Conservation (phyloP, 768 basidiomycete genomes). For the Trametes sanguinea region DNA sequence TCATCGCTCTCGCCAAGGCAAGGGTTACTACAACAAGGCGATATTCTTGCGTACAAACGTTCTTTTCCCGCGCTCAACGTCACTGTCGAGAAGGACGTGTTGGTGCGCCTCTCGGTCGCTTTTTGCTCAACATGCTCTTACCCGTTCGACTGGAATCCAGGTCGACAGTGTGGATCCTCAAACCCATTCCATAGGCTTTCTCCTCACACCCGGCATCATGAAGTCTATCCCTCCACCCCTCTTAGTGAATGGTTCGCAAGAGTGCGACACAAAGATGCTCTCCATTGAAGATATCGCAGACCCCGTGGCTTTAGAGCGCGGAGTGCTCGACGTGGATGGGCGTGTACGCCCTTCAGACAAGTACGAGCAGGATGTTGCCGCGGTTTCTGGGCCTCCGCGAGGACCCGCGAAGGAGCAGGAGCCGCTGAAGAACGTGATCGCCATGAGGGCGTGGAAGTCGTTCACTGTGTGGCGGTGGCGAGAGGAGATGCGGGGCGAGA, state of each 20-base stretch:
- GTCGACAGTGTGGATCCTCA: constrained; percentile 48
- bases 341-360: constrained; percentile 41
- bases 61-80: constrained; percentile 43
- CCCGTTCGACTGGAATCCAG: constrained; percentile 30
- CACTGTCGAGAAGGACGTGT: constrained; percentile 55
- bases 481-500: constrained; percentile 31
- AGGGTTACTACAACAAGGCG: constrained; percentile 49
- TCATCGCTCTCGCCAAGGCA: constrained; percentile 47
- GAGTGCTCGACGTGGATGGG: constrained; percentile 52
- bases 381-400: not conserved
- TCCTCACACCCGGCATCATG: constrained; percentile 41
- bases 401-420: not conserved
- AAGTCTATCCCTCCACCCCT: constrained; percentile 40
- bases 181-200: constrained; percentile 44
- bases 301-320: constrained; percentile 52
- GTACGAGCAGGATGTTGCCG: constrained; percentile 34
- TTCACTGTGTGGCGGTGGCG: constrained; percentile 58
- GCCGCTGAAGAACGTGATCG: not conserved
- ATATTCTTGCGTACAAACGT: constrained; percentile 56
- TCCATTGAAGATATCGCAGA: constrained; percentile 29
- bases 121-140: not conserved
- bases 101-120: constrained; percentile 36
- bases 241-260: constrained; percentile 30
- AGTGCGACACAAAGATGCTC: constrained; percentile 3
- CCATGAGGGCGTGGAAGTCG: constrained; percentile 54